These are phyloP conservation scores for Phialophora macrospora DNA, from an alignment of 2,329 filamentous ascomycete genomes.

Conservation along the genomic window DNA sequence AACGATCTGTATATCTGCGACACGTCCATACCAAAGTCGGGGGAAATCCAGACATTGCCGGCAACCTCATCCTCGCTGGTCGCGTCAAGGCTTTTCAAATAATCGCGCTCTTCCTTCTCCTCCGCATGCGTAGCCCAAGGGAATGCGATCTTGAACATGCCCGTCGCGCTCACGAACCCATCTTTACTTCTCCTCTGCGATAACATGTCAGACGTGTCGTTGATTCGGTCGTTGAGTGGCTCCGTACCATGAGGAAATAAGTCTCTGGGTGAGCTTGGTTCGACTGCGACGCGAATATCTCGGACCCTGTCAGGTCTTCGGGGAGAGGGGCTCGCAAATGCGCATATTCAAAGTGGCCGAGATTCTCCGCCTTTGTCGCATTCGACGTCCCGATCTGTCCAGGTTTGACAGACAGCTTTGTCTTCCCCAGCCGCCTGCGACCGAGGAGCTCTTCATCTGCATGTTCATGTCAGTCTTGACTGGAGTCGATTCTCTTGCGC, in stretches of 20 bases:
- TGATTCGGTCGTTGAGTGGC: background rate
- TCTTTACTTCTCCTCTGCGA: conserved; percentile 66
- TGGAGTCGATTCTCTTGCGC: background rate
- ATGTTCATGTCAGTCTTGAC: conserved; percentile 21
- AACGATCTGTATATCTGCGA: conserved; percentile 13
- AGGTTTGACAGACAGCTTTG: conserved; percentile 82
- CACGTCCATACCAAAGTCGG: conserved; percentile 63
- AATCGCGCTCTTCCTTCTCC: conserved; percentile 65
- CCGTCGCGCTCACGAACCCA: conserved; percentile 68
- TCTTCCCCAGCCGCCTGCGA: conserved; percentile 88
- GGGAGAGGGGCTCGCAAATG: conserved; percentile 91
- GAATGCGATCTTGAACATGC: conserved; percentile 73
- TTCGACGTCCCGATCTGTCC: conserved; percentile 71
- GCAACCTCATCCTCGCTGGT: conserved; percentile 92
- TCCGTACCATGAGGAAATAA: conserved; percentile 86
- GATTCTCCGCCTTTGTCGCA: conserved; percentile 72
- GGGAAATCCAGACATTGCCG: conserved; percentile 94
- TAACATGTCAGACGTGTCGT: conserved; percentile 24
- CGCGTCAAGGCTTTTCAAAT: conserved; percentile 77
- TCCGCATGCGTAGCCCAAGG: conserved; percentile 67
- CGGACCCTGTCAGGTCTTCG: conserved; percentile 82
- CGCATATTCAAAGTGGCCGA: conserved; percentile 92
- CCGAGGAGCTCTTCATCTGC: conserved; percentile 75
- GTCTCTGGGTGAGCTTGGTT: conserved; percentile 72
- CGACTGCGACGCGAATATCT: conserved; percentile 81